Evolutionary conservation across 1,284 basidiomycete species (phyloP), one percentile per base, ranked within the genome.

Genomic region (Cryptococcus sp.): DNA sequence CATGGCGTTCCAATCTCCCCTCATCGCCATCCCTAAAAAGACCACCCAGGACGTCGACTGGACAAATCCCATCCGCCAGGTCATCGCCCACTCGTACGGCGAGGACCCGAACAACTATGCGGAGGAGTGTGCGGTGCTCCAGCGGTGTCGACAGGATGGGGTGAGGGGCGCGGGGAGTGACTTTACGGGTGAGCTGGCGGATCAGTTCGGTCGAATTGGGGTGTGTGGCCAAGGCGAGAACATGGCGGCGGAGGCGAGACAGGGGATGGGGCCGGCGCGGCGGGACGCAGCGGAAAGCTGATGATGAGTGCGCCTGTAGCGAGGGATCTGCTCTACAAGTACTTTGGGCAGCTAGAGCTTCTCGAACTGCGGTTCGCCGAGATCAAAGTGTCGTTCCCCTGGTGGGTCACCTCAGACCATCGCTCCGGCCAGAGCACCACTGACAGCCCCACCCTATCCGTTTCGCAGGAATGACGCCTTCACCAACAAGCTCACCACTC

Each of bases 281-380:
- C 5, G 28, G 4, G 28, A 33, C 28, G 28, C 4, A 33, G 28
- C 28, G 28, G 28, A 33, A 33, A 33, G 44, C 48, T 53, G 47
- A 57, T 18, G 54, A 73, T 54, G 18, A 24, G 2, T 23, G 16
- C 13, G 9, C 28, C 9, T 33, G 13, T 43, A 85, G 93, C 87
- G 20, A 83, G 95, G 45, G 96, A 98, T 78, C 81, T 98, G 23
- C 82, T 99, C 47, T 98, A 95, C 86, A 98, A 96, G 78, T 99
- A 98, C 82, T 99, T 98, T 80, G 95, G 96, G 44, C 95, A 98
- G 77, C 87, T 99, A 38, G 96, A 99, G 73, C 84, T 98, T 33
- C 86, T 98, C 39, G 96, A 99, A 73, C 83, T 98, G 50, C 86
- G 96, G 33, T 98, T 99, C 77, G 86, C 95, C 7, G 96, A 98